Evolutionary conservation across 352 stramenopile species (phyloP), one percentile per base, ranked within the genome.

Genomic region (Phytopythium mirpurense): DNA sequence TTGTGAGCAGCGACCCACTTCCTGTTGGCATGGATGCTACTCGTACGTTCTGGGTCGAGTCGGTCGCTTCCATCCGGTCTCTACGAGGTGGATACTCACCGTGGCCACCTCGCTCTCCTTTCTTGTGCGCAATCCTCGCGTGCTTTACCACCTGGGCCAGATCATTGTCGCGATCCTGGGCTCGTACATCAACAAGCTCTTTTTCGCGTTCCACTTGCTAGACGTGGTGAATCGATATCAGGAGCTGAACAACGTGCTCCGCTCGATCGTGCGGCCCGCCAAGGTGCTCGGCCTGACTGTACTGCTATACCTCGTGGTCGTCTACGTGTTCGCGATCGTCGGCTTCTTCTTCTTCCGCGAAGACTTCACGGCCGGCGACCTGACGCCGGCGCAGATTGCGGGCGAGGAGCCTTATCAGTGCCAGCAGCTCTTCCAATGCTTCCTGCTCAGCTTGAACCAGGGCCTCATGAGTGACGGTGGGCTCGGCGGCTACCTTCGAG

Each of bases 171-270:
- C 80, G 8, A 68, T 89, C 19, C 58, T 86, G 14, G 78, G 78
- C 4, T 68, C 75, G 32, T 83, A 82, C 47, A 57, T 91, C 18
- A 82, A 86, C 63, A 85, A 83, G 35, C 71, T 91, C 34, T 91
- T 78, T 66, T 91, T 91, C 51, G 70, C 78, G 21, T 88, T 89
- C 40, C 76, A 89, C 40, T 43, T 91, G 19, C 63, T 91, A 10
- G 80, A 91, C 51, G 60, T 89, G 34, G 67, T 91, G n/a, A 85
- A 89, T 40, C 74, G 76, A n/a, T 91, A 83, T 53, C 80, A 86
- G 44, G 72, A 84, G 29, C 67, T 88, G 4, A 84, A 82, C 54
- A 84, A 88, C 48, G 80, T 91, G 1, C 40, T 88, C 15, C 69
- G 76, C 19, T 85, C 80, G 7, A 84, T 89, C 31, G 69, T 81